A percentile compares a stretch with the other conserved stretches of the same genome.
Conservation (phyloP, 140 eudicot species). For the Senecio squalidus region DNA sequence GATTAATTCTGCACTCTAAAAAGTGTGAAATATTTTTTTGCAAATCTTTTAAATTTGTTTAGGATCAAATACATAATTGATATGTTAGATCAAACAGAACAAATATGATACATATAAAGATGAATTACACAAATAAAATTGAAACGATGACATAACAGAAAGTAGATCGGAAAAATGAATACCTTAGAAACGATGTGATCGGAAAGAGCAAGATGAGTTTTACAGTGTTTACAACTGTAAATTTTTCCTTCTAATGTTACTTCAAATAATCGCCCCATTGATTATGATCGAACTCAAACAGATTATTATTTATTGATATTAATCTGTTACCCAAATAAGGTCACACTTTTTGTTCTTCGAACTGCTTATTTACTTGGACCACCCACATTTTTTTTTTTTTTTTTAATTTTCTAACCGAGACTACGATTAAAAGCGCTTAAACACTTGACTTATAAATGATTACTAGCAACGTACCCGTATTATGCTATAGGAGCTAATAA, state of each 20-base stretch:
- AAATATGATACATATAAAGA: neutral
- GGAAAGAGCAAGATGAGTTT: slow-evolving; percentile 70
- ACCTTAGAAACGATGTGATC: slow-evolving; percentile 92
- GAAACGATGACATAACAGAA: neutral
- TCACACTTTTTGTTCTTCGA: slow-evolving; percentile 14
- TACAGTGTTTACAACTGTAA: slow-evolving; percentile 92
- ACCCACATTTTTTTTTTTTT: neutral
- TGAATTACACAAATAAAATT: neutral
- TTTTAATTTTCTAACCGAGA: no score
- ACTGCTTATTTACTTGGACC: slow-evolving; percentile 3
- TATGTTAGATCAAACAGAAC: no score
- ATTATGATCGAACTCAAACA: slow-evolving; percentile 8
- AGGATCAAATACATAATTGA: no score
- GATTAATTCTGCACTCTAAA: no score
- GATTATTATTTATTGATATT: neutral
- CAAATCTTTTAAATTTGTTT: no score
- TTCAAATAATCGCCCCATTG: slow-evolving; percentile 79
- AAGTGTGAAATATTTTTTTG: no score
- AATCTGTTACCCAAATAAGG: neutral
- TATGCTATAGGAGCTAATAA: no score
- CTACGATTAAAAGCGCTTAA: neutral
- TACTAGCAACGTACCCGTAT: no score
- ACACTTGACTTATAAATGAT: no score
- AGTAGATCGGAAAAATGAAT: neutral
- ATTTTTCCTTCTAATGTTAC: slow-evolving; percentile 84